These are phyloP conservation scores for Globisporangium sylvaticum DNA, from an alignment of 352 stramenopile genomes.

Conservation along the genomic window DNA sequence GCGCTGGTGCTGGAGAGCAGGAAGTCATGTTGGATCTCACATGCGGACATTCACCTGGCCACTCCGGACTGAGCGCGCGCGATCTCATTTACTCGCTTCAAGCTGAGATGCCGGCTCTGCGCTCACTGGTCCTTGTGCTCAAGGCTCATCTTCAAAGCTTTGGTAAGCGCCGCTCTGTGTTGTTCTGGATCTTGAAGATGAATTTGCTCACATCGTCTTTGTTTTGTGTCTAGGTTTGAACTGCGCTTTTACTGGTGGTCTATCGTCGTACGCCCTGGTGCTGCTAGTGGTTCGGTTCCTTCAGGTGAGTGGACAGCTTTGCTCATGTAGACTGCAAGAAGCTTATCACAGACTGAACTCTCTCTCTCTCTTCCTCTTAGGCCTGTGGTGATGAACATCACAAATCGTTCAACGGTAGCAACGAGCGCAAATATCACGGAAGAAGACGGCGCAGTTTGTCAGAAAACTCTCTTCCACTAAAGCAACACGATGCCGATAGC, in stretches of 20 bases:
- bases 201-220: neutral
- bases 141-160: slow-evolving; percentile 80
- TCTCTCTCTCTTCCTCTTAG: slow-evolving; percentile 22
- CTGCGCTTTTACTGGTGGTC: slow-evolving; percentile 92
- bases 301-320: slow-evolving; percentile 38
- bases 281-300: slow-evolving; percentile 94
- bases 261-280: slow-evolving; percentile 95
- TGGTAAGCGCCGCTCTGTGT: slow-evolving; percentile 24
- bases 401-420: slow-evolving; percentile 35
- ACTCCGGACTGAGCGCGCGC: slow-evolving; percentile 92
- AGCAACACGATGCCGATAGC: neutral
- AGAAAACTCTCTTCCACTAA: neutral
- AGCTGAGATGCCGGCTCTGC: slow-evolving; percentile 90
- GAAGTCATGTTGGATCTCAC: slow-evolving; percentile 91
- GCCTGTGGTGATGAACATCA: slow-evolving; percentile 70
- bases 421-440: neutral
- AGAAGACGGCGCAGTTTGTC: neutral
- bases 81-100: slow-evolving; percentile 90
- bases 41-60: slow-evolving; percentile 90
- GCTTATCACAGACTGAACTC: neutral
- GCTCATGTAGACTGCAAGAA: neutral
- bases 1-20: slow-evolving; percentile 14
- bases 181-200: neutral
- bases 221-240: slow-evolving; percentile 79
- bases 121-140: slow-evolving; percentile 93